Base-by-base conservation (phyloP, 805 yeast genomes). In the Danielia reshetovae region DNA sequence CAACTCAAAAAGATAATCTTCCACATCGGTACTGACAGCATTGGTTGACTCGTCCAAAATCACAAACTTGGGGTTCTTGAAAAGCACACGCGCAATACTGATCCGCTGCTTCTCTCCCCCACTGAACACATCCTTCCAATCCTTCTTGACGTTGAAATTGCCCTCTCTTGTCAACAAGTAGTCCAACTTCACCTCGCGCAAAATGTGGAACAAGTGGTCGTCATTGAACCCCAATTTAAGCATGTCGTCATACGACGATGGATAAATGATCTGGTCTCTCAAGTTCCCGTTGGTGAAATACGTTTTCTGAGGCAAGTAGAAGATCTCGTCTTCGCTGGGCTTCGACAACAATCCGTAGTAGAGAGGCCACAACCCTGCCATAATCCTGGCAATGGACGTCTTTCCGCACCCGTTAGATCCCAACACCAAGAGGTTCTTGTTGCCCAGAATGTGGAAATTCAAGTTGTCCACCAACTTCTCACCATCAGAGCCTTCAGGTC, bases 81-180 rank as follows among this genome's bases (percentile, higher is more conserved):
- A 86, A 46, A 88, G 62, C 2, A 88, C 75, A 48, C 96, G 72
- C 0, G 97, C 96, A 65, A 88, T 84, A 57, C 86, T 78, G 57
- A 88, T 74, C 54, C 95, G 77, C 65, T 88, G 97, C 60, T 86
- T 81, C 57, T 88, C 97, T 38, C 97, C 97, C n/a, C 97, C 97
- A 59, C 93, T 82, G 45, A 88, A 72, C n/a, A 88, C 82, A 54
- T 84, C 94, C 51, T 81, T 81, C 96, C 96, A 88, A 46, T 80
- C 86, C 39, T 81, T 67, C 38, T 57, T 66, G 34, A 66, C 77
- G 42, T 74, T 73, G 55, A 75, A 65, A 43, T 66, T 71, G 6
- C 73, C 74, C 46, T 75, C 77, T 54, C 97, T 74, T 36, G 77
- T 78, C 29, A 86, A 68, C 32, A 89, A 67, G 58, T 89, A 88